Evolutionary conservation across 768 basidiomycete genomes (phyloP), one percentile per base, ranked within the genome.

Genomic region (Clitopilus hobsonii): DNA sequence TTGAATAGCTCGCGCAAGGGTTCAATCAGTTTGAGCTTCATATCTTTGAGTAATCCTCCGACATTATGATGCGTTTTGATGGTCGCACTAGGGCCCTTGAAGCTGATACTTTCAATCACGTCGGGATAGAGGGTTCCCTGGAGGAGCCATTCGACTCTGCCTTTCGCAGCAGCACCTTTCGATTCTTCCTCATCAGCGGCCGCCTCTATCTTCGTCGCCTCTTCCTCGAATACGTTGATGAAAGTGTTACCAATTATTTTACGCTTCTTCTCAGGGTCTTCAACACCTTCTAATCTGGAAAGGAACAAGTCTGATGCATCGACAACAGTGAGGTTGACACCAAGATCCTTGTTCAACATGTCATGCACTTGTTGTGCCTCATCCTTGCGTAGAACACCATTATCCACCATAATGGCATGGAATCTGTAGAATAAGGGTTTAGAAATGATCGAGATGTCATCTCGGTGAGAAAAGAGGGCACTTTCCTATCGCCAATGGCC

Each of bases 41-140:
- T 99, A 72, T 98, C 89, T 67, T 89, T 91, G 57, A 98, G 79
- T 51, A 99, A 76, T 2, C 96, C 96, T 25, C 97, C 97, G 60
- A 98, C 97, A 61, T 99, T 99, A 70, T 98, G 97, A 69, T 99
- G 97, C 2, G 97, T 98, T 80, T 99, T 99, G 79, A 99, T 99
- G 8, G 96, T 98, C 32, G 97, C 97, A 60, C 90, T 93, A 0
- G 97, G 97, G 2, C 97, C 97, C 73, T 98, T 98, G 83, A 99
- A 99, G 72, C 90, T 93, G 74, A 99, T 97, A 67, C 90, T 93
- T 77, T 99, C 97, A 67, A 98, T 99, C 56, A 99, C 97, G 66
- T 99, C 97, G 1, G 97, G 97, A 71, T 98, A 99, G 13, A 99
- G 81, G 0, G 97, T 99, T 3, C 97, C 97, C 71, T 99, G 97